These are phyloP conservation scores for Mycocentrospora acerina DNA, from an alignment of 2,329 filamentous ascomycete species.

Conservation along the genomic window DNA sequence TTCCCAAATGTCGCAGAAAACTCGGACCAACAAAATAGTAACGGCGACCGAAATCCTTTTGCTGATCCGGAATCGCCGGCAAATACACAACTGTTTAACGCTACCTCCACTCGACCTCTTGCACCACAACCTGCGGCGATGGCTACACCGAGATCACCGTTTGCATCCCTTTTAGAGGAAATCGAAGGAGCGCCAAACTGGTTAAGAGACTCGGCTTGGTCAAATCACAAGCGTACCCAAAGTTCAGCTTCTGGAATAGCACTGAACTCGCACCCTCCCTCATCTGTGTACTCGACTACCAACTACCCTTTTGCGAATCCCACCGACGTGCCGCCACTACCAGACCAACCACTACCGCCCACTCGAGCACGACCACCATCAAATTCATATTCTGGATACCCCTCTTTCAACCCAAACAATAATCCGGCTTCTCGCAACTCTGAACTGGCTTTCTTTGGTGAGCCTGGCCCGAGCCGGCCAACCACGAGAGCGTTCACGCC, in stretches of 20 bases:
- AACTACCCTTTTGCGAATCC: conserved; percentile 34
- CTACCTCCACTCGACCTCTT: conserved; percentile 24
- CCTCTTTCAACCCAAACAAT: conserved; percentile 26
- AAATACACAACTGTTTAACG: conserved; percentile 27
- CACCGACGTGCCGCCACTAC: conserved; percentile 22
- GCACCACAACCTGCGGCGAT: conserved; percentile 30
- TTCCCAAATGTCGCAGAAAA: conserved; percentile 34
- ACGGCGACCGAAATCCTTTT: conserved; percentile 25
- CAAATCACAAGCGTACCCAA: conserved; percentile 30
- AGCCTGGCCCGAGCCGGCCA: conserved; percentile 38
- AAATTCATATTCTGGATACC: conserved; percentile 16
- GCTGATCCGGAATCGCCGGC: conserved; percentile 25
- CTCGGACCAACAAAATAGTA: conserved; percentile 22
- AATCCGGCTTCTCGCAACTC: conserved; percentile 28
- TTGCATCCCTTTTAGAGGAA: conserved; percentile 32
- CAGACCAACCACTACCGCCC: conserved; percentile 24
- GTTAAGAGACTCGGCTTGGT: conserved; percentile 16
- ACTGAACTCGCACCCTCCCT: conserved; percentile 31
- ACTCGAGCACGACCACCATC: conserved; percentile 24
- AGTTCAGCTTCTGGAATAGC: conserved; percentile 34
- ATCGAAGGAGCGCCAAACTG: conserved; percentile 29
- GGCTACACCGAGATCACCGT: conserved; percentile 29
- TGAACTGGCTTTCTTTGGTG: conserved; percentile 32
- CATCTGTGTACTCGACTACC: conserved; percentile 25
- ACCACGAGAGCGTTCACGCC: conserved; percentile 28